Evolutionary conservation across 1,284 basidiomycete species (phyloP).

Genomic region (Leccinum huronense): DNA sequence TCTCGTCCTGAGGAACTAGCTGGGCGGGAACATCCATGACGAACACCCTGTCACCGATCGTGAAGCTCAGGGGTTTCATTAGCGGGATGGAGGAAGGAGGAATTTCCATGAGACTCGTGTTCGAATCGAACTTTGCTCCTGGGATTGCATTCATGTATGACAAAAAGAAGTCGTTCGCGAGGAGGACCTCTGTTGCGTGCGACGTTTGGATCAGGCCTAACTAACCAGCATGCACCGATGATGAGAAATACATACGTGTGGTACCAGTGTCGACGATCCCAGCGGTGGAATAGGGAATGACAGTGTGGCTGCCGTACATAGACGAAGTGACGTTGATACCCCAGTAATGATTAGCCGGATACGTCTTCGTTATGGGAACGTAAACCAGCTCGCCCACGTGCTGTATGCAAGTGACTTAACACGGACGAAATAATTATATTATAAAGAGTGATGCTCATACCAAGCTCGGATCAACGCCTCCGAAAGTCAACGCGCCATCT

Average conservation of each 20-base stretch:
- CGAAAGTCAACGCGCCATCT: conserved; percentile 32
- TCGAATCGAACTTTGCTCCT: conserved; percentile 17
- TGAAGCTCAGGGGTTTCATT: conserved; percentile 27
- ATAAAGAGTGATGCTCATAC: neutral
- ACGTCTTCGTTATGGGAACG: conserved; percentile 24
- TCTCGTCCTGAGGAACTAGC: conserved; percentile 25
- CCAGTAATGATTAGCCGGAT: conserved; percentile 25
- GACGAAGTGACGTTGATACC: conserved; percentile 25
- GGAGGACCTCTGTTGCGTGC: conserved; percentile 17
- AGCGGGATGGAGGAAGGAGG: conserved; percentile 14
- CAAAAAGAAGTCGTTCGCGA: conserved; percentile 24
- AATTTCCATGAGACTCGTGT: conserved; percentile 24
- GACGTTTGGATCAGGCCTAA: neutral
- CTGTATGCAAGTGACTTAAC: conserved; percentile 9
- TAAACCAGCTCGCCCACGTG: conserved; percentile 20
- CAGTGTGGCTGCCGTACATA: conserved; percentile 14
- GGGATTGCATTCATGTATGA: conserved; percentile 25
- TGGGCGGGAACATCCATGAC: conserved; percentile 27
- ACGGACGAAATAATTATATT: neutral
- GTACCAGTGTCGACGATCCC: conserved; percentile 25
- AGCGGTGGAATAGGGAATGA: conserved; percentile 24
- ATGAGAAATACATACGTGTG: conserved; percentile 12
- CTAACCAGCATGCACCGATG: neutral
- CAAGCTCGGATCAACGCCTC: conserved; percentile 19
- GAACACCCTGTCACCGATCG: conserved; percentile 19